These are phyloP conservation scores for Rossbeevera mucosa DNA, from an alignment of 768 basidiomycete species.

Conservation along the genomic window DNA sequence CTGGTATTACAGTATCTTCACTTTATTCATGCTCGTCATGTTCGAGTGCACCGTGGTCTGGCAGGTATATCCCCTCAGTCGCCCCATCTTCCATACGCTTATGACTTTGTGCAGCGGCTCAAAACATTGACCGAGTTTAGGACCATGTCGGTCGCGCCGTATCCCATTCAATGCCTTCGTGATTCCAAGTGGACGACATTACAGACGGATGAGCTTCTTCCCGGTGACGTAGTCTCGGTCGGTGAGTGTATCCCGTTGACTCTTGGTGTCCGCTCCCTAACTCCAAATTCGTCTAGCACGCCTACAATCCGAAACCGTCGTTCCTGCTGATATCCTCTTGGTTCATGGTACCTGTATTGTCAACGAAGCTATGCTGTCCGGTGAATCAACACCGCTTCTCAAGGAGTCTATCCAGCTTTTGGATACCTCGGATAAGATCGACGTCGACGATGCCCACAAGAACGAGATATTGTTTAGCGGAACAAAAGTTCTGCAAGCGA, in stretches of 20 bases:
- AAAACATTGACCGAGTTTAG: conserved; percentile 91
- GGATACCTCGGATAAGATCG: conserved; percentile 67
- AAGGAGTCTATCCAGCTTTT: conserved; percentile 93
- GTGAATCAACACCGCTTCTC: conserved; percentile 93
- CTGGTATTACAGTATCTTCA: conserved; percentile 98
- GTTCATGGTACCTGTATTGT: conserved; percentile 91
- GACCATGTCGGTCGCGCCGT: conserved; percentile 93
- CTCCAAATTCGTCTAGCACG: conserved; percentile 41
- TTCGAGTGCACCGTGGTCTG: conserved; percentile 99
- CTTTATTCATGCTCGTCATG: conserved; percentile 95
- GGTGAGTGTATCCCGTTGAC: conserved; percentile 41
- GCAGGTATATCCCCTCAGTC: conserved; percentile 59
- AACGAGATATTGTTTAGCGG: conserved; percentile 90
- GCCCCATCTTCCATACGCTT: background rate
- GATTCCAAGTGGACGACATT: conserved; percentile 76
- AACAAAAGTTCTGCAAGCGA: conserved; percentile 92
- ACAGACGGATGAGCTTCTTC: conserved; percentile 82
- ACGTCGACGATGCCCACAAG: conserved; percentile 84
- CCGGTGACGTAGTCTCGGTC: conserved; percentile 86
- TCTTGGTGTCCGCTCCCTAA: conserved; percentile 1
- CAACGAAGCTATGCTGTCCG: conserved; percentile 98
- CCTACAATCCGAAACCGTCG: conserved; percentile 72
- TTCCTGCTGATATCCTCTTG: conserved; percentile 93
- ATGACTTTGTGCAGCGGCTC: conserved; percentile 57
- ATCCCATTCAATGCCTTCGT: conserved; percentile 77